Conservation (phyloP, 768 basidiomycete species). For the Lentinula boryana region DNA sequence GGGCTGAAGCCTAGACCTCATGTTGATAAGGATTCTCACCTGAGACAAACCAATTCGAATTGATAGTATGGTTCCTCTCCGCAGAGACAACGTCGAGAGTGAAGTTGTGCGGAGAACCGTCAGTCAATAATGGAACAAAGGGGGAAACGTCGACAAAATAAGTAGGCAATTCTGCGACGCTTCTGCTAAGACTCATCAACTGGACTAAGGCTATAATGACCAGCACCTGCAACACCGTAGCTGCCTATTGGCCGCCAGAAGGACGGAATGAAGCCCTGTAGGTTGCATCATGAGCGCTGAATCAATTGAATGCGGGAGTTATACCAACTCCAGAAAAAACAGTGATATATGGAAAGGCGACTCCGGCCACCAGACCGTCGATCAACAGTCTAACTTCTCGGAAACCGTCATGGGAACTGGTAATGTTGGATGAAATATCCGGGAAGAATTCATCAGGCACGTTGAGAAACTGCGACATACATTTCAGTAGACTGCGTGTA, state of each 20-base stretch:
- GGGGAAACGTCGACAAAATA: conserved; percentile 77
- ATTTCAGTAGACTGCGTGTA: conserved; percentile 26
- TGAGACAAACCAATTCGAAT: conserved; percentile 76
- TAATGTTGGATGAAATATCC: conserved; percentile 1
- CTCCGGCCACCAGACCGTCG: conserved; percentile 40
- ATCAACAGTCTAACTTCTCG: conserved; percentile 42
- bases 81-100: conserved; percentile 70
- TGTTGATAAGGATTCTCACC: conserved; percentile 17
- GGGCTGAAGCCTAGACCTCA: background rate
- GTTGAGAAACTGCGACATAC: background rate
- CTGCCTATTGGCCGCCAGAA: conserved; percentile 53
- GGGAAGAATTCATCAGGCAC: background rate
- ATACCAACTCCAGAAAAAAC: conserved; percentile 60
- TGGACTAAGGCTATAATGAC: background rate
- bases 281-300: too few relatives aligned
- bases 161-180: conserved; percentile 66
- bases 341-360: conserved; percentile 46
- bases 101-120: conserved; percentile 64
- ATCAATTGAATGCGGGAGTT: background rate
- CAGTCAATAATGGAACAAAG: conserved; percentile 64
- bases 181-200: background rate
- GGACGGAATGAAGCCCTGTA: conserved; percentile 48
- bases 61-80: conserved; percentile 51
- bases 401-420: conserved; percentile 41
- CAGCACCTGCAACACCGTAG: conserved; percentile 23